Evolutionary conservation across 2,329 filamentous ascomycete genomes (phyloP).

Genomic region (Herpomyces periplanetae): DNA sequence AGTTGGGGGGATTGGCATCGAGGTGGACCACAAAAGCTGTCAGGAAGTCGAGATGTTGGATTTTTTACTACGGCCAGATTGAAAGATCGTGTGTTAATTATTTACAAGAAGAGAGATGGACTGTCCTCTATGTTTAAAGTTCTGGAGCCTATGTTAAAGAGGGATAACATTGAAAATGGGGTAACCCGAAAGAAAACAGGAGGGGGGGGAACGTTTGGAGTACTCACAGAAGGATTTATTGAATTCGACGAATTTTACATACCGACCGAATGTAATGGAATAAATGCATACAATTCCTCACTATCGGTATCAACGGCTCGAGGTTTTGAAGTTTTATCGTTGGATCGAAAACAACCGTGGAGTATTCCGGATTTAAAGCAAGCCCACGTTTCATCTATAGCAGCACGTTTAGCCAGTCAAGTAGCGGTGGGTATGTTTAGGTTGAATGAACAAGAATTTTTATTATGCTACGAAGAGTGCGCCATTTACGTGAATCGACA

Average conservation of each 20-base stretch:
- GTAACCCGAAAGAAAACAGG: no score
- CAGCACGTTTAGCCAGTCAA: constrained; percentile 39
- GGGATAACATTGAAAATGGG: constrained; percentile 58
- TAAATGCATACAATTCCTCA: constrained; percentile 82
- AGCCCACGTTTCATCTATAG: constrained; percentile 44
- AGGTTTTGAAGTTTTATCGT: constrained; percentile 73
- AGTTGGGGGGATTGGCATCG: constrained; percentile 23
- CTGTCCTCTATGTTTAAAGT: constrained; percentile 81
- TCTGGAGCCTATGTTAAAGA: constrained; percentile 74
- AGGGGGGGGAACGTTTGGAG: no score
- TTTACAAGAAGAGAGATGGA: constrained; percentile 85
- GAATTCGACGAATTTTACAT: constrained; percentile 98
- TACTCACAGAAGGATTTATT: constrained; percentile 70
- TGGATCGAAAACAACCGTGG: constrained; percentile 89
- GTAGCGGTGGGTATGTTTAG: constrained; percentile 83
- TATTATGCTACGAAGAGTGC: constrained; percentile 76
- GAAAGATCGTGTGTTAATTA: constrained; percentile 76
- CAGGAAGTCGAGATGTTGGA: constrained; percentile 52
- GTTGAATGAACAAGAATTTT: constrained; percentile 50
- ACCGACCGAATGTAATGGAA: constrained; percentile 62
- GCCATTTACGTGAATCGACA: constrained; percentile 95
- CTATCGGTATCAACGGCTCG: constrained; percentile 64
- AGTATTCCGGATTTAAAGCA: constrained; percentile 55
- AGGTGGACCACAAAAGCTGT: constrained; percentile 61
- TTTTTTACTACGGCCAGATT: constrained; percentile 88